phyloP scores from a whole-genome alignment of 805 yeast genomes.

The Wickerhamomyces sydowiorum region DNA sequence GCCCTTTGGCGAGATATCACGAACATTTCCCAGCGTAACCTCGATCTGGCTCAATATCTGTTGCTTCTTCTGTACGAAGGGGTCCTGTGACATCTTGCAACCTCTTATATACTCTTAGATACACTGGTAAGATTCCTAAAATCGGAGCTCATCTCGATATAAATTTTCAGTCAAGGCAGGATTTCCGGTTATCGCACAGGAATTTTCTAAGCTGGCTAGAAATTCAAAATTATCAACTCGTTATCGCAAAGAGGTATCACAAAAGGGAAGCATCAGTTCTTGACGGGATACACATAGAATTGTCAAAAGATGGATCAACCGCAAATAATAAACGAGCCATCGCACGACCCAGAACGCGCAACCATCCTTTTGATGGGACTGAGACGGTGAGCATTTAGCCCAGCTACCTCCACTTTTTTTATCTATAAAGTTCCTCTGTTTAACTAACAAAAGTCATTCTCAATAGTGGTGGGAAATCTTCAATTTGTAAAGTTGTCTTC shows the following conservation, averaged over 20 bases:
- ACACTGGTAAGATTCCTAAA: too few species aligned
- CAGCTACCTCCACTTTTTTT: not conserved
- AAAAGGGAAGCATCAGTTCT: not conserved
- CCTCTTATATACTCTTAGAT: too few species aligned
- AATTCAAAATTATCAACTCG: not conserved
- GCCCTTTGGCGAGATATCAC: constrained; percentile 84
- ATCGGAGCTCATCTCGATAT: too few species aligned
- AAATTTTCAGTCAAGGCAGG: too few species aligned
- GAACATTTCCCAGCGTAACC: constrained; percentile 33
- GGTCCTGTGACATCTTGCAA: constrained; percentile 24
- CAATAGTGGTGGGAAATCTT: constrained; percentile 75
- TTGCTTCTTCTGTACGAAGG: constrained; percentile 64
- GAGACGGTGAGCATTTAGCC: constrained; percentile 39
- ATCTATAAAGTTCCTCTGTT: not conserved
- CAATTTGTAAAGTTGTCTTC: constrained; percentile 92
- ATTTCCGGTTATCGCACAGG: too few species aligned
- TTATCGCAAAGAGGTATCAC: not conserved
- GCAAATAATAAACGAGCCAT: constrained; percentile 13
- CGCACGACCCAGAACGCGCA: constrained; percentile 56
- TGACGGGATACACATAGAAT: not conserved
- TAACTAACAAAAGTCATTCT: constrained; percentile 2
- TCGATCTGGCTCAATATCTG: constrained; percentile 48
- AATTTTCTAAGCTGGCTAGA: not conserved
- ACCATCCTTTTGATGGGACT: constrained; percentile 85
- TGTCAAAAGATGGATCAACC: constrained; percentile 2